phyloP scores from a whole-genome alignment of 352 stramenopile species.

The Blastocystis hominis region DNA sequence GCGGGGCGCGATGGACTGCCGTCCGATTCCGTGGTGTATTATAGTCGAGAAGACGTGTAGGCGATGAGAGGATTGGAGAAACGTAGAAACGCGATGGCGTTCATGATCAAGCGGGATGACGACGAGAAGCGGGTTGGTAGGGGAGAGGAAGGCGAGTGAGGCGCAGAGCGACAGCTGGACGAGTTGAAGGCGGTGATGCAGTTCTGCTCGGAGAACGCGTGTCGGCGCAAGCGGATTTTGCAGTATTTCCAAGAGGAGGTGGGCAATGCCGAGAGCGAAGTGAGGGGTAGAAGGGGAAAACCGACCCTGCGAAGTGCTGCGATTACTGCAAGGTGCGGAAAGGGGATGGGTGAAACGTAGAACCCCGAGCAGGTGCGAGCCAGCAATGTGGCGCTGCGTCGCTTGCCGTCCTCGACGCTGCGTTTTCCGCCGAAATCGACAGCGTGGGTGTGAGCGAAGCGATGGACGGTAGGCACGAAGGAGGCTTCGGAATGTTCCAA shows the following conservation, averaged over 20 bases:
- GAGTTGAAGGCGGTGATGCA: neutral
- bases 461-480: neutral
- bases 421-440: neutral
- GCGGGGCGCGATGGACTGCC: conserved; percentile 17
- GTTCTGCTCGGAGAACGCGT: neutral
- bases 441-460: neutral
- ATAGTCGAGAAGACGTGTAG: neutral
- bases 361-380: neutral
- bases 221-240: neutral
- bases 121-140: conserved; percentile 7
- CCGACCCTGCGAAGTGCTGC: neutral
- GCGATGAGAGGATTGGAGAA: neutral
- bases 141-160: neutral
- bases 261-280: neutral
- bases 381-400: neutral
- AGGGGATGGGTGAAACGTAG: neutral
- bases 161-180: neutral
- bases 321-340: neutral
- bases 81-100: neutral
- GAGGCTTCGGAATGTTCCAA: neutral
- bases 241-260: conserved; percentile 33
- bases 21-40: neutral
- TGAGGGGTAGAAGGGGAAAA: neutral
- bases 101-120: conserved; percentile 25
- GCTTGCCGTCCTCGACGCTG: neutral